A percentile compares a stretch with the other conserved stretches of the same genome.
Conservation (phyloP, 2,329 filamentous ascomycete genomes). For the Colletotrichum tropicale region DNA sequence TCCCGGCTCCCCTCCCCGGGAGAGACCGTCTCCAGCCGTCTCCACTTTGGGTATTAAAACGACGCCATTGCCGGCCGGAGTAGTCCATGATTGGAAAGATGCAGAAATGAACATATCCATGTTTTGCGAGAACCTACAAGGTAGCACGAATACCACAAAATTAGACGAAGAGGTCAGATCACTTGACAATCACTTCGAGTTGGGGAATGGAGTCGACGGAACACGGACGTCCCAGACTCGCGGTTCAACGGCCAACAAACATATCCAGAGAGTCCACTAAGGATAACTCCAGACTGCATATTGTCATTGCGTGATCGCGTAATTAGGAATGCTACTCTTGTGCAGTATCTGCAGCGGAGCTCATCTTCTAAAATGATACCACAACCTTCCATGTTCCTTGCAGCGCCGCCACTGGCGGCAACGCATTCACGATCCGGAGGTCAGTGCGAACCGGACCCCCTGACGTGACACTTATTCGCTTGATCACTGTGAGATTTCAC, state of each 20-base stretch:
- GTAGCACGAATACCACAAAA: not conserved
- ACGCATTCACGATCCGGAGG: not conserved
- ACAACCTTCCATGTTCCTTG: not conserved
- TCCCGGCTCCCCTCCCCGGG: not conserved
- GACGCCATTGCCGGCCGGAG: not conserved
- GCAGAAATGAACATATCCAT: not conserved
- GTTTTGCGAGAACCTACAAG: not conserved
- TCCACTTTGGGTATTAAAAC: not conserved
- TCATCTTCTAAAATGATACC: not conserved
- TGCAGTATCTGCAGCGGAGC: not conserved
- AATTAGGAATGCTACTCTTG: not conserved
- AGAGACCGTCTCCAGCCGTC: not conserved
- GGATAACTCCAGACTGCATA: not conserved
- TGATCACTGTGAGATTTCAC: not conserved
- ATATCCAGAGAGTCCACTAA: not conserved
- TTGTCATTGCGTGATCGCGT: not conserved
- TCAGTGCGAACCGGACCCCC: not conserved
- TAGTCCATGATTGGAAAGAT: not conserved
- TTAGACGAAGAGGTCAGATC: not conserved
- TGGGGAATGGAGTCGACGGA: not conserved
- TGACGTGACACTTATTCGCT: not conserved
- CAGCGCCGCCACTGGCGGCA: not conserved
- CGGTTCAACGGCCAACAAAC: not conserved
- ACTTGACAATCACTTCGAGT: not conserved
- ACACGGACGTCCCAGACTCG: not conserved